Evolutionary conservation across 1,284 basidiomycete species (phyloP), one percentile per base, ranked within the genome.

Genomic region (Uromyces viciae-fabae): DNA sequence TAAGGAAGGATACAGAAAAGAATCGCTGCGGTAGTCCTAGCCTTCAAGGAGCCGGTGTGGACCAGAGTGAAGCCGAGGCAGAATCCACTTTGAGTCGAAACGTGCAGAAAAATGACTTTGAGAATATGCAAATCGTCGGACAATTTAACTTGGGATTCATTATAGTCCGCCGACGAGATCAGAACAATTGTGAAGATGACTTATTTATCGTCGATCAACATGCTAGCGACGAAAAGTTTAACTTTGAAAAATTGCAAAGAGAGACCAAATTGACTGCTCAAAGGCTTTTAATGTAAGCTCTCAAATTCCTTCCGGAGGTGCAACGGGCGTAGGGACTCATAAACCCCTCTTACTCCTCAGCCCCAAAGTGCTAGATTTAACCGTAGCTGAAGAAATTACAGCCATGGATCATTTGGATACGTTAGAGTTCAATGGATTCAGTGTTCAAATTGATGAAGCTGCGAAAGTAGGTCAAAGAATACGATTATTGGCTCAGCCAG

Each of bases 131-230:
- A 0, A 87, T 98, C 22, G 83, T 97, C 38, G 97, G 97, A 0
- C 97, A 99, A 86, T 99, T 98, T 87, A 99, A 99, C 84, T 89
- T 93, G 56, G 96, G 95, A 0, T 99, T 99, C 86, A 95, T 99
- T 86, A 90, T 99, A 81, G 91, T 91, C 0, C 90, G 94, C 1
- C 88, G 93, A 81, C 86, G 87, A 80, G 82, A 77, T 4, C 62
- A 75, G 43, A 17, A 36, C 38, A 43, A 82, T 54, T 69, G 22
- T n/a, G 31, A 82, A 54, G 83, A 81, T 58, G 79, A 82, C 25
- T 87, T 99, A 66, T 98, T 98, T 86, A 95, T 99, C 83, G 90
- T 98, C 31, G 95, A 95, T 84, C 92, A 94, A 84, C 93, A 90
- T 84, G 89, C 89, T 1, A 87, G 88, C 22, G 96, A 99, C 86